Evolutionary conservation across 2,329 filamentous ascomycete species (phyloP), one percentile per base, ranked within the genome.

Genomic region (Fusarium verticillioides): DNA sequence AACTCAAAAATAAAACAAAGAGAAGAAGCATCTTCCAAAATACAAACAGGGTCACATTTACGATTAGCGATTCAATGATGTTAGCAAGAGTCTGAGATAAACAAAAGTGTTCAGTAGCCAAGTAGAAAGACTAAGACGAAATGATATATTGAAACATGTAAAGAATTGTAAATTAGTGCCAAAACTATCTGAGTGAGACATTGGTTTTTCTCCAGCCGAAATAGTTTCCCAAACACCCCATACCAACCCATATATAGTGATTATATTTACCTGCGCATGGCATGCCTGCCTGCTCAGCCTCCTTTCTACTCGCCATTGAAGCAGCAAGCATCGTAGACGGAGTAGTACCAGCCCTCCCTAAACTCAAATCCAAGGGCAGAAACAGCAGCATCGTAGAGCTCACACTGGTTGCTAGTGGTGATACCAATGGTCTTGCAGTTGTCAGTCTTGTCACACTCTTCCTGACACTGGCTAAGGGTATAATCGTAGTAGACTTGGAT

Each of bases 241-340:
- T n/a, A 18, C 21, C 57, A 40, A n/a, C 16, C 19, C 37, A 36
- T 71, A 69, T 62, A 34, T 58, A 46, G 21, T 56, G 9, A 26
- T 40, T 18, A 32, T 53, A 59, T 69, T n/a, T 46, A 65, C 32
- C 32, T 40, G 9, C 36, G 9, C 19, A 15, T 52, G 18, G 18
- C 32, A 12, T 12, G 8, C 26, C 6, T n/a, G 19, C 19, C 23
- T 28, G 19, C 42, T 19, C 42, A 50, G 23, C n/a, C 18, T 30
- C 30, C 32, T 36, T 8, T n/a, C 44, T 49, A 69, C 34, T 69
- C 26, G 30, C 34, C 30, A 18, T 40, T 50, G 21, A 72, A 72
- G 47, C 72, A 74, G 32, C 72, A 75, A 53, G 39, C 58, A 40
- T 74, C 72, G 12, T 58, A 74, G 36, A 66, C 60, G 15, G 57